Evolutionary conservation across 2,329 filamentous ascomycete species (phyloP), one percentile per base, ranked within the genome.

Genomic region (Aureobasidium leucospermi): DNA sequence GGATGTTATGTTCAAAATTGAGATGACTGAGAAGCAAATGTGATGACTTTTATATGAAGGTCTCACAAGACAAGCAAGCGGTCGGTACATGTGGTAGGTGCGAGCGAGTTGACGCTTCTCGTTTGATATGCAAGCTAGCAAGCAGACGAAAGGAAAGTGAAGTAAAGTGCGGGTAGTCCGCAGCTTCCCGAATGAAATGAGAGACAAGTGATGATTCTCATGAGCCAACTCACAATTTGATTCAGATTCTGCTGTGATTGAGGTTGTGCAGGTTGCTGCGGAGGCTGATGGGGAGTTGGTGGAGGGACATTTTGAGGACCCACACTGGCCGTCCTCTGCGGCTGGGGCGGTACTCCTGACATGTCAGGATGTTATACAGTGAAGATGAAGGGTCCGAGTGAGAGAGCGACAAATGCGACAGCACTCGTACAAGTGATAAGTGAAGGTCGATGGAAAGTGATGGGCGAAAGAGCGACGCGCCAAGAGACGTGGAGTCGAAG

Each of bases 241-340:
- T 97, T 97, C 1, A 96, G 75, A 70, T 96, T 96, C 68, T 95
- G 90, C 63, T 93, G 90, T 2, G 88, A 90, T 75, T 90, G 86
- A 73, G 49, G 77, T 70, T 60, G 78, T 72, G 66, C 74, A 63
- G 61, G 73, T 68, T 63, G 73, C 61, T 80, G 74, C 61, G 79
- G 74, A 61, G 78, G 74, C 43, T 75, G 76, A 64, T 76, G 53
- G 7, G 43, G 59, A 29, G 52, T 43, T 7, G 60, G 47, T 28
- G 56, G 56, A 53, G 56, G 43, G 29, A 45, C 68, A 60, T 64
- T 67, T 28, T 67, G 65, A 38, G 71, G 70, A 9, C 70, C 71
- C 42, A 71, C 70, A 62, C 69, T 72, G 45, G 62, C 66, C 63
- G 69, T 71, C 58, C 71, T 68, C 64, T 65, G 67, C 60, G 70